Percentiles rank a stretch among this genome's conserved stretches.
Conservation (phyloP, 176 grass and related monocot species). For the Aegilops speltoides region DNA sequence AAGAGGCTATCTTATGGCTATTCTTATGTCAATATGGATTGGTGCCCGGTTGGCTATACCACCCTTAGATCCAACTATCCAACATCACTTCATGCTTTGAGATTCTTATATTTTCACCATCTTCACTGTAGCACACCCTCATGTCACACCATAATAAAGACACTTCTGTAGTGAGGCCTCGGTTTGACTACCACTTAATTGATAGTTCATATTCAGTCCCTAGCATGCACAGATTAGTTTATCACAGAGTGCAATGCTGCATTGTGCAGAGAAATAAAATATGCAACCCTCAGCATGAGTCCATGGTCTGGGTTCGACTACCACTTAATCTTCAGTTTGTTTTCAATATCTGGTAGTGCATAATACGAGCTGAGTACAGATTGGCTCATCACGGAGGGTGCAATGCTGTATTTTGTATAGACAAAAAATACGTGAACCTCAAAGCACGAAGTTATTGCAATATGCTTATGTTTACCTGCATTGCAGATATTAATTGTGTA, state of each 20-base stretch:
- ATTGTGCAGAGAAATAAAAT: not conserved
- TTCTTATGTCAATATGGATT: not conserved
- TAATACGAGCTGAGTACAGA: not conserved
- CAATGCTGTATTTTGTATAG: not conserved
- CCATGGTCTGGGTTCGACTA: not conserved
- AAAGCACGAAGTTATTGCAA: not conserved
- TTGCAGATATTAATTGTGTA: conserved; percentile 86
- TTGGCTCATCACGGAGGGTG: not conserved
- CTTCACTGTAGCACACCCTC: not conserved
- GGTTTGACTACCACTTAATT: not conserved
- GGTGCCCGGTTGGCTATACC: not conserved
- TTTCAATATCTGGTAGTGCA: not conserved
- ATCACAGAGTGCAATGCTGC: not conserved
- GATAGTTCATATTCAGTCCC: not conserved
- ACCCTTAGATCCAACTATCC: not conserved
- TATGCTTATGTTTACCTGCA: conserved; percentile 40
- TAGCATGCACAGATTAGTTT: not conserved
- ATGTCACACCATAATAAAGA: not conserved
- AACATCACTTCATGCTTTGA: not conserved
- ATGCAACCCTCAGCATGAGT: not conserved
- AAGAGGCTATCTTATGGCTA: not conserved
- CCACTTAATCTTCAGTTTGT: not conserved
- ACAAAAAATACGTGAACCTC: not conserved
- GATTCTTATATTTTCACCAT: conserved; percentile 1
- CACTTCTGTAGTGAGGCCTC: not conserved